Conservation (phyloP, 1,284 basidiomycete genomes). For the Leccinum holopus region DNA sequence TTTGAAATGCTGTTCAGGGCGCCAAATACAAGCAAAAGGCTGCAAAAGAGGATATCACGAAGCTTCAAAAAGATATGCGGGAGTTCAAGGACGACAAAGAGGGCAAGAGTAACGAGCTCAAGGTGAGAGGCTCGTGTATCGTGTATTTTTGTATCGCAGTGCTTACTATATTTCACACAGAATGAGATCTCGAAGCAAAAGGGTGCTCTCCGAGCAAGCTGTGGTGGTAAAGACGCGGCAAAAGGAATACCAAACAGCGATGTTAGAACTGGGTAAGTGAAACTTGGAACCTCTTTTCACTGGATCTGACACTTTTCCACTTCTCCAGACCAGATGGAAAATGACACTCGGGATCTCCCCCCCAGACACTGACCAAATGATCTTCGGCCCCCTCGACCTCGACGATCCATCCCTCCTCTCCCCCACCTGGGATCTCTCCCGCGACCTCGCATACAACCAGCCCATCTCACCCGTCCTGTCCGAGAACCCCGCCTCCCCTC, state of each 20-base stretch:
- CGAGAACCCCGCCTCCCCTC: slow-evolving; percentile 31
- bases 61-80: slow-evolving; percentile 93
- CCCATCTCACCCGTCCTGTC: slow-evolving; percentile 36
- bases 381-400: slow-evolving; percentile 63
- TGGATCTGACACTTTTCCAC: not conserved
- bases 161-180: slow-evolving; percentile 31
- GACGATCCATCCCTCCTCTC: slow-evolving; percentile 48
- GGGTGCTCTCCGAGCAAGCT: slow-evolving; percentile 75
- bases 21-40: slow-evolving; percentile 78
- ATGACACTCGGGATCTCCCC: slow-evolving; percentile 64
- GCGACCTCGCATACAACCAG: slow-evolving; percentile 38
- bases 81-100: slow-evolving; percentile 99
- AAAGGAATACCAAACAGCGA: slow-evolving; percentile 85
- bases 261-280: slow-evolving; percentile 77
- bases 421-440: slow-evolving; percentile 47
- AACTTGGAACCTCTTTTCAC: not conserved
- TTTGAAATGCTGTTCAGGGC: slow-evolving; percentile 63
- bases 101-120: slow-evolving; percentile 92
- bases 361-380: slow-evolving; percentile 49
- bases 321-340: slow-evolving; percentile 74
- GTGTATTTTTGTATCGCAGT: not conserved
- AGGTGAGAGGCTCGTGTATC: slow-evolving; percentile 47
- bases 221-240: slow-evolving; percentile 83
- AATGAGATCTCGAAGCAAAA: slow-evolving; percentile 81
- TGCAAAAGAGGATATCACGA: slow-evolving; percentile 78